Evolutionary conservation across 2,329 filamentous ascomycete species (phyloP).

Genomic region (Fusarium paranaense): DNA sequence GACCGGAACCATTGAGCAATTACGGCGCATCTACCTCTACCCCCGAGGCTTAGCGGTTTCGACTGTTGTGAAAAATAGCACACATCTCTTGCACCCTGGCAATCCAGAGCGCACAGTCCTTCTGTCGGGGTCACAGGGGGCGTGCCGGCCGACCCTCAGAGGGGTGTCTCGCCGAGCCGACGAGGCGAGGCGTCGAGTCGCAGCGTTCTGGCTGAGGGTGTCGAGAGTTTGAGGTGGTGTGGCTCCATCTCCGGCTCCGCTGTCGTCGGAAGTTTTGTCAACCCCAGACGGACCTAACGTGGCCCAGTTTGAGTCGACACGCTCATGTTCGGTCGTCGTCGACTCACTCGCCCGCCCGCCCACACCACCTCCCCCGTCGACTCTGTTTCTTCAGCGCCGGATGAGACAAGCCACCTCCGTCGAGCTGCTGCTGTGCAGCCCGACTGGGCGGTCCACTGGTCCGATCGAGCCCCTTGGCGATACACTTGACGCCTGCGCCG

Average conservation of each 20-base stretch:
- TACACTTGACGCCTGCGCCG: conserved; percentile 45
- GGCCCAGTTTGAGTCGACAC: conserved; percentile 45
- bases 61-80: conserved; percentile 47
- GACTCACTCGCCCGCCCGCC: conserved; percentile 45
- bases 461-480: conserved; percentile 44
- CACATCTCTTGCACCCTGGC: conserved; percentile 34
- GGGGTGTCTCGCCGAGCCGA: conserved; percentile 16
- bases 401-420: conserved; percentile 47
- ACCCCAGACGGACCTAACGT: conserved; percentile 47
- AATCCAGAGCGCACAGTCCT: conserved; percentile 23
- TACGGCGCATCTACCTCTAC: conserved; percentile 31
- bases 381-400: conserved; percentile 42
- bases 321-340: conserved; percentile 39
- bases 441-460: conserved; percentile 43
- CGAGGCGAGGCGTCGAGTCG: conserved; percentile 32
- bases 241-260: conserved; percentile 35
- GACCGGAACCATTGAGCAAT: conserved; percentile 35
- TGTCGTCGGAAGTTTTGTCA: conserved; percentile 46
- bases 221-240: conserved; percentile 35
- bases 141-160: conserved; percentile 25
- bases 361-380: conserved; percentile 36
- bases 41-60: conserved; percentile 43
- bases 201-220: conserved; percentile 15
- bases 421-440: conserved; percentile 43
- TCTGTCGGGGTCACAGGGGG: conserved; percentile 30